Percentiles rank a stretch among this genome's conserved stretches.
phyloP scores from a whole-genome alignment of 192 early-diverging fungal species.

The Coemansia sp. region DNA sequence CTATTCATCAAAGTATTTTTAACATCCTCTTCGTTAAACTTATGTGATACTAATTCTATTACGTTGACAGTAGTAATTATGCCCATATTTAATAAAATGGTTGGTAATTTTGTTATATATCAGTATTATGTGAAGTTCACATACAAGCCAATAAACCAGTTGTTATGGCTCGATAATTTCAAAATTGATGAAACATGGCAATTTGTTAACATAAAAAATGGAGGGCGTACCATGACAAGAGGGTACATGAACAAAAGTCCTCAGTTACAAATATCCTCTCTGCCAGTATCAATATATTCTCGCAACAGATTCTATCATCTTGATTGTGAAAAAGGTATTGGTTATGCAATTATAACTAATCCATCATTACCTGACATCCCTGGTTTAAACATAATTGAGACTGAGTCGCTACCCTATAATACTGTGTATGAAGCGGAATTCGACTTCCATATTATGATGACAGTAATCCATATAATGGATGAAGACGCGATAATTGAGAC shows the following conservation, averaged over 20 bases:
- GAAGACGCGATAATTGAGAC: background rate
- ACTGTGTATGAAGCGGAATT: constrained; percentile 5
- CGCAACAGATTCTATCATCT: constrained; percentile 22
- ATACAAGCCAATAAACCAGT: constrained; percentile 17
- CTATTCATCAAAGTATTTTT: no score
- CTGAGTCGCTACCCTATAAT: no score
- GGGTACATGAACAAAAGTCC: constrained; percentile 34
- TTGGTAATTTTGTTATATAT: no score
- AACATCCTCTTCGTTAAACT: no score
- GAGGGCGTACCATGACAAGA: constrained; percentile 12
- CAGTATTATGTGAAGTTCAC: no score
- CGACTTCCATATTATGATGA: constrained; percentile 25
- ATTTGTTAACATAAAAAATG: constrained; percentile 22
- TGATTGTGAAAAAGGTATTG: constrained; percentile 16
- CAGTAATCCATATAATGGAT: constrained; percentile 11
- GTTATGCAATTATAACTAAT: no score
- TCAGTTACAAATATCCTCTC: constrained; percentile 12
- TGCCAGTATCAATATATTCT: constrained; percentile 19
- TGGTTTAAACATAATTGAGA: no score
- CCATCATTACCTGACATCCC: no score
- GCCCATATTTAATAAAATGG: no score
- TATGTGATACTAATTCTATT: no score
- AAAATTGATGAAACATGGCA: constrained; percentile 17
- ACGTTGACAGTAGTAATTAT: no score
- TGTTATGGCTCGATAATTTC: constrained; percentile 21